Conservation (phyloP, 2,329 filamentous ascomycete species). For the Phialocephala sp. region DNA sequence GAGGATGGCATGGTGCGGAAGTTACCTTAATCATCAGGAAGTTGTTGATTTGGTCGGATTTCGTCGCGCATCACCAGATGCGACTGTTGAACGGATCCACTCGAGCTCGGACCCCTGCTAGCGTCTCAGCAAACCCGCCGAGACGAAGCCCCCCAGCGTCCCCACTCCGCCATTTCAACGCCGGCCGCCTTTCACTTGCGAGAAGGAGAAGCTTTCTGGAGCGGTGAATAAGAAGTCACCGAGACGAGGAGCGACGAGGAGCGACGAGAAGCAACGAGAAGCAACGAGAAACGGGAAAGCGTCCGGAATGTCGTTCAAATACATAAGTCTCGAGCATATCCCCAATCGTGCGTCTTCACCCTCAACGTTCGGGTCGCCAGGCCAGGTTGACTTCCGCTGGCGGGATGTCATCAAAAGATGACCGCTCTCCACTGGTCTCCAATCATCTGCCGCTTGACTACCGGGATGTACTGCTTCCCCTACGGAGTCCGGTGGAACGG, state of each 20-base stretch:
- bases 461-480: neutral
- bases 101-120: neutral
- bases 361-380: neutral
- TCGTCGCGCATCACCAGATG: neutral
- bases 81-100: neutral
- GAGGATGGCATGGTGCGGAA: conserved; percentile 4
- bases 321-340: no score
- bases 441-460: conserved; percentile 4
- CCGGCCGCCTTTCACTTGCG: neutral
- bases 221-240: neutral
- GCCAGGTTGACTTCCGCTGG: neutral
- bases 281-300: no score
- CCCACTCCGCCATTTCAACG: neutral
- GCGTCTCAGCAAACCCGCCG: neutral
- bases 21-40: neutral
- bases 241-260: no score
- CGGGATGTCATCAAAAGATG: neutral
- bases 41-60: neutral
- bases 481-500: neutral
- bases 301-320: no score
- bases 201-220: neutral
- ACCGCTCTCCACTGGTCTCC: conserved; percentile 3
- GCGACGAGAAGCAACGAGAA: no score
- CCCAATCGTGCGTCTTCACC: no score
- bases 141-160: neutral